These are phyloP conservation scores for Austroboletus rostrupii DNA, from an alignment of 1,284 basidiomycete species.

Conservation along the genomic window DNA sequence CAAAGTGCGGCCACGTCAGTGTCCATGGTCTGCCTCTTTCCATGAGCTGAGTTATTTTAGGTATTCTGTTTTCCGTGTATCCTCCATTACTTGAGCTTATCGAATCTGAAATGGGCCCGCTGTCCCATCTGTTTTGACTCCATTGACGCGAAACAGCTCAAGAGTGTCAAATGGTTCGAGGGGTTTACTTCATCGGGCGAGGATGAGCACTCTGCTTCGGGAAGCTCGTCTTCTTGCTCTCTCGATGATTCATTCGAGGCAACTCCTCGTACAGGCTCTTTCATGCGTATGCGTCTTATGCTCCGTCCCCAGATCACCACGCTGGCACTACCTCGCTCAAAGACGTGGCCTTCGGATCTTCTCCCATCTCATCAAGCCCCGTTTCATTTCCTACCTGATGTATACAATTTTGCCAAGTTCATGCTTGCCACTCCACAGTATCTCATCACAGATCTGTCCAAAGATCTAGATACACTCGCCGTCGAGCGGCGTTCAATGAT, in stretches of 20 bases:
- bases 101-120: conserved; percentile 77
- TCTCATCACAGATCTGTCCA: conserved; percentile 68
- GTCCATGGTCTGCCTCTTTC: conserved; percentile 11
- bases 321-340: conserved; percentile 88
- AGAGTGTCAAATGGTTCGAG: conserved; percentile 85
- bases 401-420: conserved; percentile 86
- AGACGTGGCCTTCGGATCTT: conserved; percentile 90
- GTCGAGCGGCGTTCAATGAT: conserved; percentile 62
- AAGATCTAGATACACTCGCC: conserved; percentile 72
- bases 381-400: conserved; percentile 94
- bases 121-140: conserved; percentile 98
- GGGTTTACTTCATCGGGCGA: conserved; percentile 37
- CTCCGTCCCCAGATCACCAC: conserved; percentile 93
- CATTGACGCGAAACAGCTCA: conserved; percentile 87
- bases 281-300: conserved; percentile 83
- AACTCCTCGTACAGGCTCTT: conserved; percentile 49
- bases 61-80: conserved; percentile 90
- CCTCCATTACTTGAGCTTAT: conserved; percentile 85
- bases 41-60: conserved; percentile 36
- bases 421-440: conserved; percentile 93
- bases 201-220: conserved; percentile 35
- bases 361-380: conserved; percentile 90
- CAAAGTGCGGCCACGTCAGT: conserved; percentile 94
- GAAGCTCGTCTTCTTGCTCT: conserved; percentile 47
- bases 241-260: conserved; percentile 20